Base-by-base conservation (phyloP, 2,329 filamentous ascomycete species). In the Pseudophaeomoniella oleicola region DNA sequence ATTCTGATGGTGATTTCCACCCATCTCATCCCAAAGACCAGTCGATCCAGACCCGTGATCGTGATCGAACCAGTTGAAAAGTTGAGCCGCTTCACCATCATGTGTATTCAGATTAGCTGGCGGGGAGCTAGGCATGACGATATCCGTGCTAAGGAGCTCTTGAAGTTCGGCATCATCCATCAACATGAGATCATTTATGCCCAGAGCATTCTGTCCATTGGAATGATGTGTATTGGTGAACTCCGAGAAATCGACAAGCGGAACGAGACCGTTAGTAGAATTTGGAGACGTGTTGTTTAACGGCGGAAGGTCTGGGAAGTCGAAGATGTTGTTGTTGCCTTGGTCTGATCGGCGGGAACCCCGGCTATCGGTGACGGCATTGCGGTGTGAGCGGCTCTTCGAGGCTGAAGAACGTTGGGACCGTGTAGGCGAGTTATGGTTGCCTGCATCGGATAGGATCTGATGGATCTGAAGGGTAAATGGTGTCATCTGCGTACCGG, bases 61-160 rank as follows among this genome's bases (percentile, higher is more conserved):
- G 12, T 37, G 32, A 18, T 51, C 51, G 9, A 47, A 42, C 14
- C 46, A 50, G 29, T 53, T 33, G 35, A 44, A 46, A 3, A 43
- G 16, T 3, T 27, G 6, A 6, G 6, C 9, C 9, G 22, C 6
- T 9, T 27, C 22, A 27, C n/a, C 52, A 36, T 51, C 50, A 32
- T 50, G 52, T 2, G 54, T 37, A 33, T 46, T 45, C 37, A 62
- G 60, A 35, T 54, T 49, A 10, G 50, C 47, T 17, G 63, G 62
- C 15, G 63, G 62, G 16, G 58, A 63, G 41, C 58, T 63, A 22
- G 62, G 62, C 60, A 66, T 64, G 4, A 56, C 56, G 29, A 54
- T 50, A 47, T 63, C 60, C 1, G 60, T 61, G 14, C 55, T 55
- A 37, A 66, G 59, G 39, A 64, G 54, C 37, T 64, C 60, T 30